Conservation (phyloP, 306 rosid species). For the Arachis hypogaea region DNA sequence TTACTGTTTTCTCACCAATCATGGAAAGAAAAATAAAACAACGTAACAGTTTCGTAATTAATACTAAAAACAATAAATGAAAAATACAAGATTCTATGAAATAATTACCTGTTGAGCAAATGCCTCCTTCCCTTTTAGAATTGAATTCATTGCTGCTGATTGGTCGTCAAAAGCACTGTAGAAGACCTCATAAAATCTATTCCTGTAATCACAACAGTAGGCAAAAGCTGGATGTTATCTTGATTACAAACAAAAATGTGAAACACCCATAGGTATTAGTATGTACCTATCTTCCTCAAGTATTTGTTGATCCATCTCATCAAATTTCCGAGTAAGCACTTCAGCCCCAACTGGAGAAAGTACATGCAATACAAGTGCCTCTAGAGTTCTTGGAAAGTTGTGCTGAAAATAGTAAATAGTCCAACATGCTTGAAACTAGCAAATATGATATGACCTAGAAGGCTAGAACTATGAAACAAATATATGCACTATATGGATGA, state of each 20-base stretch:
- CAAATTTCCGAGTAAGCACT: slow-evolving; percentile 88
- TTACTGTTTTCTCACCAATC: too few species aligned
- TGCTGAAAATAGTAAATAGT: slow-evolving; percentile 53
- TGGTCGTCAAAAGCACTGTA: slow-evolving; percentile 89
- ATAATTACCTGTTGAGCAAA: slow-evolving; percentile 75
- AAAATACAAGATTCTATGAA: too few species aligned
- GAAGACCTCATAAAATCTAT: slow-evolving; percentile 71
- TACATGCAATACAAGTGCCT: slow-evolving; percentile 84
- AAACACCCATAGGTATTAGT: slow-evolving; percentile 31
- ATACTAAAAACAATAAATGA: background rate
- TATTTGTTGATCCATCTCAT: slow-evolving; percentile 75
- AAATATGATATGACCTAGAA: slow-evolving; percentile 2
- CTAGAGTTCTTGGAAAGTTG: slow-evolving; percentile 87
- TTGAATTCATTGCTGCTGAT: slow-evolving; percentile 81
- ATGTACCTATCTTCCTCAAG: slow-evolving; percentile 73
- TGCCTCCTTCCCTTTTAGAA: slow-evolving; percentile 81
- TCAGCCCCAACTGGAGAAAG: slow-evolving; percentile 91
- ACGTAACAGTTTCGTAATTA: background rate
- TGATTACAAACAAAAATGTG: slow-evolving; percentile 35
- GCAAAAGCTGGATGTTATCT: slow-evolving; percentile 38
- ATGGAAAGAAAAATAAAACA: too few species aligned
- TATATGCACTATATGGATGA: slow-evolving; percentile 20
- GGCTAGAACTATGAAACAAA: slow-evolving; percentile 26
- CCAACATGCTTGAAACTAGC: slow-evolving; percentile 34
- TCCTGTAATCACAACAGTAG: slow-evolving; percentile 49